Evolutionary conservation across 1,284 basidiomycete species (phyloP).

Genomic region (Melampsora americana): DNA sequence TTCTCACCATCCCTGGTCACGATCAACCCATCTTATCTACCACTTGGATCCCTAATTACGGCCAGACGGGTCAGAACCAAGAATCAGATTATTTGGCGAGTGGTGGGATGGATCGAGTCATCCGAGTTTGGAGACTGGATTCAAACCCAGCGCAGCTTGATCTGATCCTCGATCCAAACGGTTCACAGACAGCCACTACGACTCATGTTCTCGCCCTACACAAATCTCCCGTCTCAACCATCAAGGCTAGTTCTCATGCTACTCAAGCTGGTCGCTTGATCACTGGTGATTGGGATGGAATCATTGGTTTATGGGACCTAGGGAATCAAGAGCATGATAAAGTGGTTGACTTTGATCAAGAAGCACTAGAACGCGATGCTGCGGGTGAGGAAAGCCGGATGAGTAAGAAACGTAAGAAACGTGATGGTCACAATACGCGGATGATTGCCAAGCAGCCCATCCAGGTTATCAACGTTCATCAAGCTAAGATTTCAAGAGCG

Average conservation of each 20-base stretch:
- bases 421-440: constrained; percentile 37
- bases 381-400: constrained; percentile 45
- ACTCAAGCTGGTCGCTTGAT: constrained; percentile 59
- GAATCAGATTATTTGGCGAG: constrained; percentile 17
- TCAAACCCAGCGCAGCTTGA: constrained; percentile 44
- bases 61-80: background rate
- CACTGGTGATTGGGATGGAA: constrained; percentile 73
- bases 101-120: constrained; percentile 38
- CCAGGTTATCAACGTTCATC: constrained; percentile 69
- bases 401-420: constrained; percentile 39
- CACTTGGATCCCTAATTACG: constrained; percentile 11
- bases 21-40: constrained; percentile 30
- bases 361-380: constrained; percentile 51
- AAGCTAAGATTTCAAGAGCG: constrained; percentile 67
- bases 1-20: constrained; percentile 47
- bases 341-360: constrained; percentile 63
- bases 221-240: constrained; percentile 68
- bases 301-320: constrained; percentile 67
- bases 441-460: constrained; percentile 62
- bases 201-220: constrained; percentile 62
- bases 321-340: constrained; percentile 60
- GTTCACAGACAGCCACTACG: constrained; percentile 62
- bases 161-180: constrained; percentile 51
- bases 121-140: constrained; percentile 30
- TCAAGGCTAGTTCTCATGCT: constrained; percentile 60